A percentile compares a stretch with the other conserved stretches of the same genome.
Evolutionary conservation across 495 filamentous ascomycete genomes (phyloP).

Genomic region (Hypoxylon fragiforme): DNA sequence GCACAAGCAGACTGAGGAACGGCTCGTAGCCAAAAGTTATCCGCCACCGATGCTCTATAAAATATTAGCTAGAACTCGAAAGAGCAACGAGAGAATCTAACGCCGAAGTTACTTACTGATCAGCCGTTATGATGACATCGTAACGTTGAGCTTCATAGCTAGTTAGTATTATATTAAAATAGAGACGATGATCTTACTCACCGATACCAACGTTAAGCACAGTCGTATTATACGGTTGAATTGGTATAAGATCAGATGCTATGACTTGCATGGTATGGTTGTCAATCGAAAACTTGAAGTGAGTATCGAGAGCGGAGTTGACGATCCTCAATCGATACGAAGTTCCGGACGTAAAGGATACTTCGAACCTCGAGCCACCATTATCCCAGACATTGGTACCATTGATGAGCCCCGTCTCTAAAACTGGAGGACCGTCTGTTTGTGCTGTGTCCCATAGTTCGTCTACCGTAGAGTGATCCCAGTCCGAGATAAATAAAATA

Average conservation of each 20-base stretch:
- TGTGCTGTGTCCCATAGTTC: conserved; percentile 41
- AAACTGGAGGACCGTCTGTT: conserved; percentile 42
- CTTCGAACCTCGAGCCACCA: conserved; percentile 44
- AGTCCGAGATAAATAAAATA: conserved; percentile 53
- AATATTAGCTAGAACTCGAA: background rate
- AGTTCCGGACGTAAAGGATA: conserved; percentile 47
- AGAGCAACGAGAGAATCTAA: background rate
- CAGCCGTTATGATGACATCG: conserved; percentile 64
- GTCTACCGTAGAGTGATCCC: conserved; percentile 47
- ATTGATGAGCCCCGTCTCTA: conserved; percentile 56
- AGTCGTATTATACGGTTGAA: conserved; percentile 49
- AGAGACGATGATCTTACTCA: background rate
- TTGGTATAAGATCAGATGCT: conserved; percentile 50
- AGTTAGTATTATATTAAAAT: conserved; percentile 35
- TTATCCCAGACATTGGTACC: conserved; percentile 49
- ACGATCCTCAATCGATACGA: conserved; percentile 59
- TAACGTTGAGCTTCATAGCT: conserved; percentile 59
- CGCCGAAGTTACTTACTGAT: conserved; percentile 37
- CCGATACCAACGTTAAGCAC: conserved; percentile 61
- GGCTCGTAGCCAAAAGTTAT: conserved; percentile 66
- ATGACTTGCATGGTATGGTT: conserved; percentile 55
- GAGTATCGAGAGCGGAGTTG: conserved; percentile 55
- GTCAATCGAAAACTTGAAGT: conserved; percentile 55
- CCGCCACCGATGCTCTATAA: conserved; percentile 26
- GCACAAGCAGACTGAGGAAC: conserved; percentile 56